A percentile compares a stretch with the other conserved stretches of the same genome.
phyloP scores from a whole-genome alignment of 2,329 filamentous ascomycete species.

The Geosmithia flava region DNA sequence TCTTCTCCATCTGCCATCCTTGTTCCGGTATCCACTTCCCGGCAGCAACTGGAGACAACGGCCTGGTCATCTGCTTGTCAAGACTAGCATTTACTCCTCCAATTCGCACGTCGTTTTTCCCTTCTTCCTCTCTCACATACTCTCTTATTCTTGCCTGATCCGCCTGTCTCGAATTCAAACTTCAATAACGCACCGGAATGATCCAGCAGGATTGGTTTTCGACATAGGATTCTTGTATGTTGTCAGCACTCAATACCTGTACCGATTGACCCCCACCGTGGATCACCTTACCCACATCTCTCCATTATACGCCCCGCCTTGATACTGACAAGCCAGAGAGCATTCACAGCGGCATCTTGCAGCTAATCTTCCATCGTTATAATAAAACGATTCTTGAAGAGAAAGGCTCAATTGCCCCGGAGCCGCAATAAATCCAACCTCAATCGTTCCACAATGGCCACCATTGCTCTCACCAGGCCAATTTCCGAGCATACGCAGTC shows the following conservation, averaged over 20 bases:
- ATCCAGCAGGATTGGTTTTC: neutral
- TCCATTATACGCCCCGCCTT: neutral
- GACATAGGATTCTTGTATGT: neutral
- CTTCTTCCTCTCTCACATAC: neutral
- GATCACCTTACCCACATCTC: neutral
- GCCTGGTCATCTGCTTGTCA: neutral
- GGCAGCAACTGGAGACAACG: neutral
- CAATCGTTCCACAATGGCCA: constrained; percentile 29
- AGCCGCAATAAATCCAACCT: neutral
- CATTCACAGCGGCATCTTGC: neutral
- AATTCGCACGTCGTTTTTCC: neutral
- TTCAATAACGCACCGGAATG: neutral
- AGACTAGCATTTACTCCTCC: neutral
- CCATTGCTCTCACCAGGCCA: constrained; percentile 38
- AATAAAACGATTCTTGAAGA: neutral
- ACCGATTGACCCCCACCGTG: neutral
- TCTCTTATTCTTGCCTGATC: neutral
- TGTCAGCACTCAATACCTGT: neutral
- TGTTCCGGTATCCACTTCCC: neutral
- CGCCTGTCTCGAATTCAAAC: neutral
- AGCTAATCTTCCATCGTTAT: neutral
- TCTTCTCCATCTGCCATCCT: neutral
- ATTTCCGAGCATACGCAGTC: constrained; percentile 31
- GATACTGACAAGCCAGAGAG: neutral
- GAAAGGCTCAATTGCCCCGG: neutral